Conservation (phyloP, 2,329 filamentous ascomycete species). For the Elsinoe fawcettii region DNA sequence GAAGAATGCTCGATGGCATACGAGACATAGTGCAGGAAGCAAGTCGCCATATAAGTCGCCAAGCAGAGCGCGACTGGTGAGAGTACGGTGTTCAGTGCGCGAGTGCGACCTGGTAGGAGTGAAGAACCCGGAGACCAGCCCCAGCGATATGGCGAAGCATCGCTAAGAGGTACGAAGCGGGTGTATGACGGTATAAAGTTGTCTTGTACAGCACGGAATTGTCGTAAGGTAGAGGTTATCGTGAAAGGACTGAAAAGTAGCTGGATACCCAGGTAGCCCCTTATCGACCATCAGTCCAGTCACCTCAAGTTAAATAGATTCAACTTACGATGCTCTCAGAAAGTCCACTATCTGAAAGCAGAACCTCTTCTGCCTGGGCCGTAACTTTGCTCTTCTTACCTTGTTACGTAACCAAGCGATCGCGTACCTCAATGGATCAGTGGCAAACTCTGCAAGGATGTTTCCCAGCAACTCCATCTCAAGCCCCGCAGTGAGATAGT, state of each 20-base stretch:
- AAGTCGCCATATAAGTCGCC: neutral
- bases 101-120: neutral
- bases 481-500: conserved; percentile 7
- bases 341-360: neutral
- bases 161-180: neutral
- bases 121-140: neutral
- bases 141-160: neutral
- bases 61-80: conserved; percentile 7
- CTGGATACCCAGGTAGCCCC: conserved; percentile 3
- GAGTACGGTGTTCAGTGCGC: neutral
- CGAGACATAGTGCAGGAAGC: neutral
- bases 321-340: conserved; percentile 1
- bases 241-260: conserved; percentile 10
- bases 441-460: conserved; percentile 1
- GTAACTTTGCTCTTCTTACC: neutral
- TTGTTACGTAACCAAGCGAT: neutral
- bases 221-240: neutral
- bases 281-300: neutral
- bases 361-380: neutral
- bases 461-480: conserved; percentile 10
- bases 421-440: neutral
- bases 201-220: neutral
- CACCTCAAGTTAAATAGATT: neutral
- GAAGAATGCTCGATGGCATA: neutral
- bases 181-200: neutral